Evolutionary conservation across 345 rosid genomes (phyloP).

Genomic region (Litchi chinensis): DNA sequence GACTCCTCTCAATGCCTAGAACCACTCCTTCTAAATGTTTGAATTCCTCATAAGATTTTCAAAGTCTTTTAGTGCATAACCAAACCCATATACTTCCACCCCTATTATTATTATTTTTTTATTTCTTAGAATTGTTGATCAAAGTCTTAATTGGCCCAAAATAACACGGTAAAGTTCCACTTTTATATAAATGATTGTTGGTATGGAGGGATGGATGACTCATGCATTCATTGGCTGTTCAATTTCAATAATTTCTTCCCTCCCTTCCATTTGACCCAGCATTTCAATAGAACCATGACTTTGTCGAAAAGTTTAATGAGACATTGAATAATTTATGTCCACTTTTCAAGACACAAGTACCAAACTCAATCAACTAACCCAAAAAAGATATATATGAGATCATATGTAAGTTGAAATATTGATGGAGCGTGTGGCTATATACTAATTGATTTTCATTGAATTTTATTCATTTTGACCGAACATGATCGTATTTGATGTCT

Average conservation of each 20-base stretch:
- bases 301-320: not conserved
- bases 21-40: not conserved
- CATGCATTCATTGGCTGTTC: not conserved
- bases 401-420: not conserved
- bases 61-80: not conserved
- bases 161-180: not conserved
- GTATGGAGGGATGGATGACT: not conserved
- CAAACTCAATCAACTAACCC: not conserved
- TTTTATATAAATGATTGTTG: not conserved
- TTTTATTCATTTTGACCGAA: not conserved
- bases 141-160: not conserved
- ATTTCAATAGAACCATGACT: conserved; percentile 15
- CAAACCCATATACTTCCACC: not conserved
- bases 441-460: not conserved
- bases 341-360: not conserved
- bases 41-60: not conserved
- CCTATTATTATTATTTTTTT: not conserved
- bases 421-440: not conserved
- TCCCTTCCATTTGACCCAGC: not conserved
- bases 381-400: not conserved
- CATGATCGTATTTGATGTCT: not conserved
- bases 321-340: not conserved
- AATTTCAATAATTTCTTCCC: conserved; percentile 6
- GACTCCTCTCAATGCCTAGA: conserved; percentile 3
- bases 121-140: not conserved